Evolutionary conservation across 257 asterid species (phyloP), one percentile per base, ranked within the genome.

Genomic region (Forsythia viridissima): DNA sequence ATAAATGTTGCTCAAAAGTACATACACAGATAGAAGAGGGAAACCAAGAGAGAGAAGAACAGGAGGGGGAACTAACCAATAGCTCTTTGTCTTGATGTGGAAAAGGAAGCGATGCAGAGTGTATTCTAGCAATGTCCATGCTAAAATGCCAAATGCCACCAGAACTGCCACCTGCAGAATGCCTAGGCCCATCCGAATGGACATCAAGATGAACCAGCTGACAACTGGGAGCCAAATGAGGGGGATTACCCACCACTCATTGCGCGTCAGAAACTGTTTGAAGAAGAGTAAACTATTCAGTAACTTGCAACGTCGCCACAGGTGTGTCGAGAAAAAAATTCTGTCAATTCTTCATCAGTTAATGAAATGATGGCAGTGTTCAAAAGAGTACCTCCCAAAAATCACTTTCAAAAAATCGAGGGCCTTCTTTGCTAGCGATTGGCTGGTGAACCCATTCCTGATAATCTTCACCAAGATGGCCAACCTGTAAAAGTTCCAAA

Each of bases 371-470:
- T 34, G 77, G 18, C 6, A 59, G 41, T 77, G 76, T 20, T 61
- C 13, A 72, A 18, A 44, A 52, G 68, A 80, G 59, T 38, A 91
- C 98, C 98, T 95, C 99, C 91, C 90, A 85, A 78, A 92, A 77
- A 77, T 88, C 92, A 83, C 91, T 95, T 83, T 83, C 89, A 48
- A 95, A 95, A 82, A 93, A 95, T 42, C 97, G 88, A 59, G 99
- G 99, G 83, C 97, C 92, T 85, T 92, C 96, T 82, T 85, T 95
- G 86, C 90, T 82, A 16, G 87, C 94, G 65, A 95, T 92, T 48
- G 98, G 98, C 91, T 92, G 97, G 87, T 95, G 99, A 84, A 91
- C 92, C 99, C 99, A 95, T 73, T 92, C 97, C 80, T 95, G 93
- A 86, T 95, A 95, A 41, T 80, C 86, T 80, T 95, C 96, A 48